Conservation (phyloP, 345 rosid species). For the Aquilaria malaccensis region DNA sequence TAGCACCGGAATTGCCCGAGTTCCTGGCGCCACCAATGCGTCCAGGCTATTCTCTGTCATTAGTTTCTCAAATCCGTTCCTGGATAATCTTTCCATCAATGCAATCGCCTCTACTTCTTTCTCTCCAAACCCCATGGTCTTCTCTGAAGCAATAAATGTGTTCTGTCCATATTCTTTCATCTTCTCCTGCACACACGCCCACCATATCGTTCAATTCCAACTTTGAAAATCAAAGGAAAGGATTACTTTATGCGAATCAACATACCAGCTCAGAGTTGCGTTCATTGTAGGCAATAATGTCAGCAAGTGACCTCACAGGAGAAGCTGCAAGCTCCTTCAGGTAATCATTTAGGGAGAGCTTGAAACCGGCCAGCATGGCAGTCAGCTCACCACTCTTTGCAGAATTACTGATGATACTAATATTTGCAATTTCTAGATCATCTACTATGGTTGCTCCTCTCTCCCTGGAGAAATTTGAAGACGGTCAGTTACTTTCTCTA, state of each 20-base stretch:
- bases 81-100: constrained; percentile 10
- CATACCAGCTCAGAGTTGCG: constrained; percentile 20
- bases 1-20: constrained; percentile 15
- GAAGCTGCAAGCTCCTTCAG: constrained; percentile 20
- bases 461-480: constrained; percentile 11
- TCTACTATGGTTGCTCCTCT: constrained; percentile 32
- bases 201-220: background rate
- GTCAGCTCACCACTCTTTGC: constrained; percentile 3
- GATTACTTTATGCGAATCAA: constrained; percentile 3
- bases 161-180: constrained; percentile 21
- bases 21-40: constrained; percentile 22
- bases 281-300: constrained; percentile 24
- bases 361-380: constrained; percentile 28
- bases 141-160: constrained; percentile 18
- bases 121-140: constrained; percentile 20
- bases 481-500: too few relatives aligned
- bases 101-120: constrained; percentile 15
- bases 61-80: constrained; percentile 27
- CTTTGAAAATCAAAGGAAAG: background rate
- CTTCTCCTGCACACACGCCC: constrained; percentile 25
- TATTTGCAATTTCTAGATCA: constrained; percentile 25
- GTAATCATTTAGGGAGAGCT: constrained; percentile 28
- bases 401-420: constrained; percentile 4
- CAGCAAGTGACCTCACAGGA: constrained; percentile 27
- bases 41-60: constrained; percentile 25